A percentile compares a stretch with the other conserved stretches of the same genome.
Conservation (phyloP, 1,284 basidiomycete genomes). For the Dichomitus squalens region DNA sequence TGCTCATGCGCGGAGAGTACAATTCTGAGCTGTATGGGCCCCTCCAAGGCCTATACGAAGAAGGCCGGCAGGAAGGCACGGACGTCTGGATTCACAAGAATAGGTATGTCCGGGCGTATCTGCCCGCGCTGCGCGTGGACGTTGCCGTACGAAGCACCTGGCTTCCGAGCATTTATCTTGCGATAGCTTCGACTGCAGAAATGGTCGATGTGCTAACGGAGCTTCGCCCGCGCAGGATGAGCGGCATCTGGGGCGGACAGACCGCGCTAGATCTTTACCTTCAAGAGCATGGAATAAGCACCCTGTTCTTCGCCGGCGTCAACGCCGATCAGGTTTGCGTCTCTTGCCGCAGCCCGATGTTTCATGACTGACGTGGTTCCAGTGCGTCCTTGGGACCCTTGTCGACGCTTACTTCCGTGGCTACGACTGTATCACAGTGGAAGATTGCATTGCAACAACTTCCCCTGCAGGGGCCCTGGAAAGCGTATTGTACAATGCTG, state of each 20-base stretch:
- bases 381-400: slow-evolving; percentile 70
- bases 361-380: slow-evolving; percentile 1
- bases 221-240: slow-evolving; percentile 50
- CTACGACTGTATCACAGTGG: slow-evolving; percentile 60
- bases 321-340: slow-evolving; percentile 63
- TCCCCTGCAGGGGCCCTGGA: slow-evolving; percentile 61
- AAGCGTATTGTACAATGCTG: slow-evolving; percentile 59
- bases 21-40: slow-evolving; percentile 64
- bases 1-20: slow-evolving; percentile 60
- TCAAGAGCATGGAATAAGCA: slow-evolving; percentile 62
- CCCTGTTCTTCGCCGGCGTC: slow-evolving; percentile 65
- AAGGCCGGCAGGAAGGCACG: slow-evolving; percentile 53
- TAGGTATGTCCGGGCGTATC: slow-evolving; percentile 40
- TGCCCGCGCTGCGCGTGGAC: background rate
- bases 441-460: slow-evolving; percentile 63
- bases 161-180: background rate
- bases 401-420: slow-evolving; percentile 65
- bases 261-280: slow-evolving; percentile 61
- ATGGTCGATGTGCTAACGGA: background rate
- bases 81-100: slow-evolving; percentile 78
- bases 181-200: background rate
- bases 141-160: background rate
- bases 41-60: slow-evolving; percentile 55
- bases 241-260: slow-evolving; percentile 66
- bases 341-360: background rate